These are phyloP conservation scores for Ceratopteris richardii DNA, from an alignment of 75 land plant genomes.

Conservation along the genomic window DNA sequence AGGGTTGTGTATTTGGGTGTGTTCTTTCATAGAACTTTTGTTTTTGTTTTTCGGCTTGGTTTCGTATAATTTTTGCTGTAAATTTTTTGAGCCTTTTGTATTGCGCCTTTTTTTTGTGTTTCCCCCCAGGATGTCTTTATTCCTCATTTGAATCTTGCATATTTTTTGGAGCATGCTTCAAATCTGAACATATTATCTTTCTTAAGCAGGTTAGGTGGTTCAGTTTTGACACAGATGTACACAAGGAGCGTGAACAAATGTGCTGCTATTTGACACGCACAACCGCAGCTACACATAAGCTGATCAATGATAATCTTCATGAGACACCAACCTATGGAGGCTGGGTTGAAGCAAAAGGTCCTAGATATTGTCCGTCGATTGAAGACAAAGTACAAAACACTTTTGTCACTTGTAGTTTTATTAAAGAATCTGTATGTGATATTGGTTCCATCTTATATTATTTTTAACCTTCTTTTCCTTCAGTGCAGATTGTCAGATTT, in stretches of 20 bases:
- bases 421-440: neutral
- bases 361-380: slow-evolving; percentile 98
- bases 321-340: slow-evolving; percentile 99
- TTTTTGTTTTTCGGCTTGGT: no score
- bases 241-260: slow-evolving; percentile 89
- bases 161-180: no score
- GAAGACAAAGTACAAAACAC: slow-evolving; percentile 98
- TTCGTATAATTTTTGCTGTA: no score
- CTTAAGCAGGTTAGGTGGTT: slow-evolving; percentile 80
- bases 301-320: slow-evolving; percentile 81
- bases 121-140: neutral
- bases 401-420: neutral
- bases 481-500: slow-evolving; percentile 77
- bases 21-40: no score
- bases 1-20: no score
- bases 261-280: slow-evolving; percentile 94
- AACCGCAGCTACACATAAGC: slow-evolving; percentile 64
- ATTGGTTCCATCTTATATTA: neutral
- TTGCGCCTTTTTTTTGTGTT: no score
- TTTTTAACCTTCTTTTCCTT: neutral
- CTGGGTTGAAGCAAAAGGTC: slow-evolving; percentile 98
- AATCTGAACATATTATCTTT: slow-evolving; percentile 8
- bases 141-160: neutral
- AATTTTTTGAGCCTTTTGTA: no score
- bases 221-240: slow-evolving; percentile 81